phyloP scores from a whole-genome alignment of 1,284 basidiomycete species.

The Cryptococcus floricola region DNA sequence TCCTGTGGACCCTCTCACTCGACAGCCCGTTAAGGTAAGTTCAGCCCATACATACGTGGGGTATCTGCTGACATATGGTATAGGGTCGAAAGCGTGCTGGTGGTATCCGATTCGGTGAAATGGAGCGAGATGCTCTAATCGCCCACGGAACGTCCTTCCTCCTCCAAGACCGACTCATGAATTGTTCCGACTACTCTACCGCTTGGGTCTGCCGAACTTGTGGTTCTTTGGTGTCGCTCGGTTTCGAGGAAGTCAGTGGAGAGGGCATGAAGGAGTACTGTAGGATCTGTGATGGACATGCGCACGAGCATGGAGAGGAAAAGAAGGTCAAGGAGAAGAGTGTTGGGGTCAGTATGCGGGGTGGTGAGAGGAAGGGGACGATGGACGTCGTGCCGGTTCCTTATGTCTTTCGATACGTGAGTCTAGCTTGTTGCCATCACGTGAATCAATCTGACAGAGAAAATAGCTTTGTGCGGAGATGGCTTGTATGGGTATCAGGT shows the following conservation, averaged over 20 bases:
- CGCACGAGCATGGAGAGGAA: conserved; percentile 31
- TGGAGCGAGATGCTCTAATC: conserved; percentile 98
- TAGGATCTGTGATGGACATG: conserved; percentile 73
- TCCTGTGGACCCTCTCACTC: conserved; percentile 89
- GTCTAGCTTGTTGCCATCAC: conserved; percentile 33
- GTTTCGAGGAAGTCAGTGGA: conserved; percentile 77
- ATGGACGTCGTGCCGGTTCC: conserved; percentile 93
- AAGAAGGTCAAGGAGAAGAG: conserved; percentile 25
- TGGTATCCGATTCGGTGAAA: conserved; percentile 99
- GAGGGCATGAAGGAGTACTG: conserved; percentile 73
- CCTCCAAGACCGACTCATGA: conserved; percentile 97
- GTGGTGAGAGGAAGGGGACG: conserved; percentile 61
- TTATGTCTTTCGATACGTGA: conserved; percentile 88
- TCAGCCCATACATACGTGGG: conserved; percentile 2
- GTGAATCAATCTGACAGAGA: background rate
- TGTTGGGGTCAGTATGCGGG: conserved; percentile 28
- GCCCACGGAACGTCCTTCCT: conserved; percentile 98
- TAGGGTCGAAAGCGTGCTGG: conserved; percentile 97
- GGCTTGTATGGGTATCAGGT: conserved; percentile 57
- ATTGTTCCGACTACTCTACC: conserved; percentile 98
- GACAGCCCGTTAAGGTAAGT: conserved; percentile 92
- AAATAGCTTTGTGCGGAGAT: conserved; percentile 59
- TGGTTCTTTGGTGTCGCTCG: conserved; percentile 90
- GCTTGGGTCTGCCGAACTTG: conserved; percentile 97
- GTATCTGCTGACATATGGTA: background rate